A percentile compares a stretch with the other conserved stretches of the same genome.
phyloP scores from a whole-genome alignment of 768 basidiomycete species.

The Paxillus rubicundulus region DNA sequence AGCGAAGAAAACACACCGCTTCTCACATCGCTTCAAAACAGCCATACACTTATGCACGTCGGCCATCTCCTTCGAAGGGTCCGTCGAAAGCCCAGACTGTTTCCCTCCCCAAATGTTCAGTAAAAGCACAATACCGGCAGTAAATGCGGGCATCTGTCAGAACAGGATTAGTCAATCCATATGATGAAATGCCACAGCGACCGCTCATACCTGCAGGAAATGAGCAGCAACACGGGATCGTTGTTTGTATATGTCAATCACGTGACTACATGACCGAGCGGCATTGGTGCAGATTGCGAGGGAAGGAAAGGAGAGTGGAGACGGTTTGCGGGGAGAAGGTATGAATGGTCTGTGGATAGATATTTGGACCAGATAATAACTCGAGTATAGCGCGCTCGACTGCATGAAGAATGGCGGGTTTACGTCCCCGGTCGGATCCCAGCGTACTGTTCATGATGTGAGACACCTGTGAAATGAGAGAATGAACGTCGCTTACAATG shows the following conservation, averaged over 20 bases:
- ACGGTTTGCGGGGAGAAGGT: conserved; percentile 55
- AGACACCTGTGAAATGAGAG: not conserved
- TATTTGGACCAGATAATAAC: conserved; percentile 61
- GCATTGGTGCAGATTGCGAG: conserved; percentile 86
- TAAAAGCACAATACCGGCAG: conserved; percentile 50
- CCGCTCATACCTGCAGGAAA: conserved; percentile 30
- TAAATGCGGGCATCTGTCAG: conserved; percentile 41
- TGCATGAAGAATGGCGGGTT: conserved; percentile 43
- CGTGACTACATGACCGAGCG: conserved; percentile 69
- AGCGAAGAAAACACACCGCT: conserved; percentile 26
- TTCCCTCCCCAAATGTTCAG: conserved; percentile 56
- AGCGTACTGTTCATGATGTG: conserved; percentile 32
- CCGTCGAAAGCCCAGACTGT: conserved; percentile 38
- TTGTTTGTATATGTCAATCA: conserved; percentile 56
- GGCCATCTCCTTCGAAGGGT: conserved; percentile 44
- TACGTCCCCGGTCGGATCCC: conserved; percentile 43
- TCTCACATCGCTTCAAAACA: conserved; percentile 36
- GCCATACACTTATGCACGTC: conserved; percentile 53
- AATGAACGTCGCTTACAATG: conserved; percentile 24
- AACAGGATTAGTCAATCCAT: not conserved
- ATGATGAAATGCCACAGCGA: not conserved
- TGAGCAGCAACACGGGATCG: conserved; percentile 27
- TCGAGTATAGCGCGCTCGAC: conserved; percentile 48
- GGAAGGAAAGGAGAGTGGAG: conserved; percentile 51
- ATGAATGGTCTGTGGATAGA: conserved; percentile 80